These are phyloP conservation scores for Aquanectria penicillioides DNA, from an alignment of 2,329 filamentous ascomycete genomes.

Conservation along the genomic window DNA sequence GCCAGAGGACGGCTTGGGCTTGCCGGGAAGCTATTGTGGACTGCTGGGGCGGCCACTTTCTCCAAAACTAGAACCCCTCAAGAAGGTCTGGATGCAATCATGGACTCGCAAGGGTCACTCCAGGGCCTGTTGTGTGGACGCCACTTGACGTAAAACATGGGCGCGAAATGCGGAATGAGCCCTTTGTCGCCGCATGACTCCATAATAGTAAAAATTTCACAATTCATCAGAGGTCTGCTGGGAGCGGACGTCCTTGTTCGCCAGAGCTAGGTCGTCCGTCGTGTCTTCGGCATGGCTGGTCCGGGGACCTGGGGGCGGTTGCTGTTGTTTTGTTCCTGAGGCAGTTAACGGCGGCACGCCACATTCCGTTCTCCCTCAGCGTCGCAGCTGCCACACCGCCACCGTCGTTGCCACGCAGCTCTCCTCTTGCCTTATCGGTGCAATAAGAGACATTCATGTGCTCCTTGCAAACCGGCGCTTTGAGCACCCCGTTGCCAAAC, in stretches of 20 bases:
- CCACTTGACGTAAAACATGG: conserved; percentile 36
- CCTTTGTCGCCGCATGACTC: too few relatives aligned
- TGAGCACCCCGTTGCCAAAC: too few relatives aligned
- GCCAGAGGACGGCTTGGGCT: too few relatives aligned
- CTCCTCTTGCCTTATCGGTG: neutral
- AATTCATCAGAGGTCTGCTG: too few relatives aligned
- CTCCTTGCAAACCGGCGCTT: too few relatives aligned
- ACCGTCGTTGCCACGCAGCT: neutral
- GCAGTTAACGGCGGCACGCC: conserved; percentile 7
- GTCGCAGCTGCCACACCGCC: neutral
- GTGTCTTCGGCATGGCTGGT: neutral
- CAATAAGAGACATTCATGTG: too few relatives aligned
- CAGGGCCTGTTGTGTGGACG: conserved; percentile 26
- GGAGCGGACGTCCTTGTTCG: too few relatives aligned
- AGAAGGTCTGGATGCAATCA: neutral
- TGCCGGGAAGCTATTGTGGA: too few relatives aligned
- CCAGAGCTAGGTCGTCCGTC: neutral
- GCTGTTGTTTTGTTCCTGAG: too few relatives aligned
- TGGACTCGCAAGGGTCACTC: conserved; percentile 6
- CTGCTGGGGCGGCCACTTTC: too few relatives aligned
- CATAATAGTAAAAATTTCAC: too few relatives aligned
- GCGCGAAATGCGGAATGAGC: conserved; percentile 5
- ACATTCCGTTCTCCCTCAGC: neutral
- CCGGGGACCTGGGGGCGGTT: neutral
- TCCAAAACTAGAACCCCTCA: neutral